Evolutionary conservation across 768 basidiomycete species (phyloP), one percentile per base, ranked within the genome.

Genomic region (Termitomyces sp.): DNA sequence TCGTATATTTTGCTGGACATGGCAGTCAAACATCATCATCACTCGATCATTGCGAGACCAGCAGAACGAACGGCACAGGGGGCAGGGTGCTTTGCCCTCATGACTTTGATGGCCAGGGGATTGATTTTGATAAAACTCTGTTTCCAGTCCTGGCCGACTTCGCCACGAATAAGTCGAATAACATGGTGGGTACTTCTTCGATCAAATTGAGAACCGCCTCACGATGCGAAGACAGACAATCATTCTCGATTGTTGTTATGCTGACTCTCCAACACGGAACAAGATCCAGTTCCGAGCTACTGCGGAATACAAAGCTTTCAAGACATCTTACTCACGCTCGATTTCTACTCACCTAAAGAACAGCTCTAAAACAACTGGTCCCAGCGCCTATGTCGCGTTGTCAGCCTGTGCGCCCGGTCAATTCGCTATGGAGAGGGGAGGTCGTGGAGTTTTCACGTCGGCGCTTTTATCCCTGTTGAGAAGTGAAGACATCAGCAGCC

Each of bases 1-100:
- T 61, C 21, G 44, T 61, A 27, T 61, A 53, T 38, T 61, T 43
- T n/a, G 59, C 59, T 38, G 59, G 59, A 14, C 59, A 61, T 42
- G 59, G 59, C 14, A 17, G 32, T 1, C 6, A 35, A 34, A 5
- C n/a, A 2, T 14, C 21, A 23, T 21, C 23, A n/a, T 10, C n/a
- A 54, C 40, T 16, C n/a, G 31, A 14, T 25, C 4, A 7, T 4
- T 4, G 29, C 4, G 29, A 29, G 29, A 29, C 7, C 7, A 29
- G 29, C 29, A 29, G 4, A 4, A 7, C 29, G 29, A 29, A 29
- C 7, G 35, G 35, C 23, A 53, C 17, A n/a, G 5, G 29, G 40
- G 32, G 35, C 23, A 42, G 47, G 31, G 47, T 59, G 21, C 31
- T 59, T 16, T 48, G 46, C 38, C 58, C 58, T 23, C 27, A 34